A percentile compares a stretch with the other conserved stretches of the same genome.
Conservation (phyloP, 2,329 filamentous ascomycete species). For the Phaeosphaeriaceae sp. region DNA sequence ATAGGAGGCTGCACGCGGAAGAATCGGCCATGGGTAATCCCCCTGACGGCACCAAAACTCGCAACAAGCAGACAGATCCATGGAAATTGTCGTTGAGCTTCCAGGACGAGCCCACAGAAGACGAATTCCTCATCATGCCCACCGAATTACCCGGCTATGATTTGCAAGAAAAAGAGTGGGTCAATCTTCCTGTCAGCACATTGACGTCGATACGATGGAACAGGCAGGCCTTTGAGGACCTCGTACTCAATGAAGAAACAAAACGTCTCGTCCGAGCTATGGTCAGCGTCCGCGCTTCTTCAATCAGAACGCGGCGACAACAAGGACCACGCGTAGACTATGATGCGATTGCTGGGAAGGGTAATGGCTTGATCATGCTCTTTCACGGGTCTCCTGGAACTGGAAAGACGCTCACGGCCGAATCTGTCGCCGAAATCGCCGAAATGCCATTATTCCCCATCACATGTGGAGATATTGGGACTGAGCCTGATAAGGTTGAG, state of each 20-base stretch:
- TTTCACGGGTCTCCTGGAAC: slow-evolving; percentile 25
- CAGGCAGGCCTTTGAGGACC: background rate
- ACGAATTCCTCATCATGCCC: too few relatives aligned
- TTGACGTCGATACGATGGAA: background rate
- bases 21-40: too few relatives aligned
- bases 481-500: slow-evolving; percentile 17
- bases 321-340: background rate
- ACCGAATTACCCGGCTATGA: too few relatives aligned
- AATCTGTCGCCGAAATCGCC: slow-evolving; percentile 10
- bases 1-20: too few relatives aligned
- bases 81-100: too few relatives aligned
- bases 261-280: background rate
- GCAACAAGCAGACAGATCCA: too few relatives aligned
- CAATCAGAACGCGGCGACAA: background rate
- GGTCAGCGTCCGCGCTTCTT: background rate
- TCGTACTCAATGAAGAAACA: background rate
- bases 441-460: slow-evolving; percentile 14
- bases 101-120: too few relatives aligned
- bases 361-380: slow-evolving; percentile 25
- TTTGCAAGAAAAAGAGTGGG: too few relatives aligned
- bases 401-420: slow-evolving; percentile 25
- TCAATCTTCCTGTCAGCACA: background rate
- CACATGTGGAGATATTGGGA: slow-evolving; percentile 17
- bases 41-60: too few relatives aligned
- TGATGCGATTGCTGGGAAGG: slow-evolving; percentile 55